phyloP scores from a whole-genome alignment of 2,329 filamentous ascomycete genomes.

The Colletotrichum sp. region DNA sequence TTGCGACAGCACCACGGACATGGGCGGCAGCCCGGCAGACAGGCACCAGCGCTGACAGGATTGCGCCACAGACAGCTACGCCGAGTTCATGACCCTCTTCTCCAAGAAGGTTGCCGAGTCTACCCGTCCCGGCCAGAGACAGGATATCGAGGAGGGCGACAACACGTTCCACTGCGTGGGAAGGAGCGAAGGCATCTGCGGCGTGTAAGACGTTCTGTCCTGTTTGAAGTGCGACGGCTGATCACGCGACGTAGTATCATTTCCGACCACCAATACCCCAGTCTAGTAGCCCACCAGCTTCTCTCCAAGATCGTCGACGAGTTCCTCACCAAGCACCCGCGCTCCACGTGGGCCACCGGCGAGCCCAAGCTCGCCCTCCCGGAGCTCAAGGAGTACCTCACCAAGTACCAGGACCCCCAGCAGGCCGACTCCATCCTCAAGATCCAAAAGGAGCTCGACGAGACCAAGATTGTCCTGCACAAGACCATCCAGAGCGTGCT shows the following conservation, averaged over 20 bases:
- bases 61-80: conserved; percentile 5
- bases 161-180: conserved; percentile 81
- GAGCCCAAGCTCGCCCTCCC: conserved; percentile 66
- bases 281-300: conserved; percentile 83
- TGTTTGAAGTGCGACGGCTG: not conserved
- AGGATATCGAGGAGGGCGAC: conserved; percentile 86
- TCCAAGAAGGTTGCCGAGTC: conserved; percentile 87
- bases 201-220: conserved; percentile 47
- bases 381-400: conserved; percentile 77
- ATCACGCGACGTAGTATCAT: conserved; percentile 56
- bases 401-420: conserved; percentile 81
- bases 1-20: not conserved
- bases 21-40: not conserved
- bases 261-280: conserved; percentile 76
- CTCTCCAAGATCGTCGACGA: conserved; percentile 83
- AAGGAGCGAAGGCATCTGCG: conserved; percentile 75
- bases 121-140: conserved; percentile 79
- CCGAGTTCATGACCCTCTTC: conserved; percentile 80
- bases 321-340: conserved; percentile 79
- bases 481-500: conserved; percentile 92
- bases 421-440: conserved; percentile 92
- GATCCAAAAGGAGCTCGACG: conserved; percentile 95
- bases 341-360: conserved; percentile 67
- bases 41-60: not conserved
- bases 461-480: conserved; percentile 96